A percentile compares a stretch with the other conserved stretches of the same genome.
These are phyloP conservation scores for Backusella westeae DNA, from an alignment of 192 early-diverging fungal species.

Conservation along the genomic window DNA sequence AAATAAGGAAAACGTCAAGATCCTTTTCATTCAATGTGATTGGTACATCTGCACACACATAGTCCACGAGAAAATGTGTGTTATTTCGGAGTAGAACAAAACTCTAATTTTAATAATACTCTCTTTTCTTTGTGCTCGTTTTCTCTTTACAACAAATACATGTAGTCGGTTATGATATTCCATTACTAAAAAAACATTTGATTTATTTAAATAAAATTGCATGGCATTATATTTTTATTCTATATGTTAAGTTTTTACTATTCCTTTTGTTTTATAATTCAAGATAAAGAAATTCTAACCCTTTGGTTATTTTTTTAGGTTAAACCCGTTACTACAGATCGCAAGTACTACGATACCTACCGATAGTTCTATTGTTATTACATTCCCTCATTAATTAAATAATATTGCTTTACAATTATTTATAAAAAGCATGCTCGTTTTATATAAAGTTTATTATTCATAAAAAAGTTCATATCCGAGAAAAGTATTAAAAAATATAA, in stretches of 20 bases:
- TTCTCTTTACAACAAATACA: not conserved
- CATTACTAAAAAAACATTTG: not conserved
- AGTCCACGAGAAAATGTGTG: not conserved
- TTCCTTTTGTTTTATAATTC: not conserved
- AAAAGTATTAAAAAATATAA: not conserved
- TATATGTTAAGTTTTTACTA: not conserved
- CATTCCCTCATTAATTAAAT: not conserved
- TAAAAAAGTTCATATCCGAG: not conserved
- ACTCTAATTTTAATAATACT: not conserved
- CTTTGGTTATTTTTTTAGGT: not conserved
- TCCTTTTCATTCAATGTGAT: not conserved
- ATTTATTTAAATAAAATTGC: not conserved
- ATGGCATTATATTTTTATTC: too few species aligned
- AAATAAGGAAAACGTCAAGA: constrained; percentile 6
- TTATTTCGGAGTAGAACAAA: not conserved
- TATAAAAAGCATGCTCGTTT: not conserved
- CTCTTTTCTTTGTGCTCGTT: not conserved
- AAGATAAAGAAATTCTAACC: not conserved
- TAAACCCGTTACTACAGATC: not conserved
- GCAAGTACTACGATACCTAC: not conserved
- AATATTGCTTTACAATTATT: not conserved
- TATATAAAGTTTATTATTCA: not conserved
- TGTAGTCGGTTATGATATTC: not conserved
- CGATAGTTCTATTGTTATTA: not conserved
- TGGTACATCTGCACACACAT: not conserved